phyloP scores from a whole-genome alignment of 345 rosid species.

The Pugionium dolabratum region DNA sequence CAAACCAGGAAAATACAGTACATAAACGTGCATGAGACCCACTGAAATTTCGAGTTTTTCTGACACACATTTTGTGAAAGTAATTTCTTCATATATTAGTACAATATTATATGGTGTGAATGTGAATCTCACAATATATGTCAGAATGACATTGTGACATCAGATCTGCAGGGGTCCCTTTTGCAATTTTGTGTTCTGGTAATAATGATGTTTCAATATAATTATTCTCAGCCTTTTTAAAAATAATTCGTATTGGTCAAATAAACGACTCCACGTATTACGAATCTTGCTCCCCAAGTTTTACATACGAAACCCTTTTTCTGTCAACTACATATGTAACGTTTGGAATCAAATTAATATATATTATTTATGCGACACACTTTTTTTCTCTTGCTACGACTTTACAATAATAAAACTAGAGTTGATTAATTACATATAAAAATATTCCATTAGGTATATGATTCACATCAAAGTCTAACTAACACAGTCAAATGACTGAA shows the following conservation, averaged over 20 bases:
- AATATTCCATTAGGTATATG: no score
- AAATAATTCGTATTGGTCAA: constrained; percentile 15
- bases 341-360: constrained; percentile 10
- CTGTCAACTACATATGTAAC: constrained; percentile 26
- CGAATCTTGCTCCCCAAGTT: constrained; percentile 33
- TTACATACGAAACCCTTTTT: not conserved
- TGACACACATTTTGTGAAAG: no score
- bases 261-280: constrained; percentile 27
- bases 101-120: constrained; percentile 15
- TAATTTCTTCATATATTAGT: constrained; percentile 8
- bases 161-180: constrained; percentile 23
- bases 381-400: no score
- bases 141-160: constrained; percentile 29
- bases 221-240: constrained; percentile 1
- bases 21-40: no score
- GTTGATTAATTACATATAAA: no score
- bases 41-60: no score
- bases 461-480: no score
- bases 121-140: constrained; percentile 31
- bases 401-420: not conserved
- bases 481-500: no score
- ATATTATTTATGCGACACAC: not conserved
- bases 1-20: no score
- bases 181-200: not conserved
- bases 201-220: no score